Evolutionary conservation across 2,329 filamentous ascomycete genomes (phyloP), one percentile per base, ranked within the genome.

Genomic region (Claviceps paspali): DNA sequence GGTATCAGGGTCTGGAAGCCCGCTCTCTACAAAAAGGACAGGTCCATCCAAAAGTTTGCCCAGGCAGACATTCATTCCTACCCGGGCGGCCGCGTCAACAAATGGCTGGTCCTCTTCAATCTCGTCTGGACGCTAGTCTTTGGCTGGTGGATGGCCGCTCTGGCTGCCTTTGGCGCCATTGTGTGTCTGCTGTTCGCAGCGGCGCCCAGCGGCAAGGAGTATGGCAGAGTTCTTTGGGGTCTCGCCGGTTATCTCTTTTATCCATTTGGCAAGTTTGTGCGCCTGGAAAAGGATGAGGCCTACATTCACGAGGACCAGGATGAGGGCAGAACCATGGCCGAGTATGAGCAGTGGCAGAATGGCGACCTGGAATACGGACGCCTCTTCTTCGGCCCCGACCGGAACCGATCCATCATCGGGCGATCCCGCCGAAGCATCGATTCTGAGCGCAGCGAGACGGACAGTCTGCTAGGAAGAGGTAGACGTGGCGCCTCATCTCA

Each of bases 1-100:
- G 91, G 91, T 67, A 96, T 98, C 54, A 79, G 92, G 55, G 84
- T 98, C 45, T 98, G 91, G 91, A 98, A 98, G 59, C 91, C 91
- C 30, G 92, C 91, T 1, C 60, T 98, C 44, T 98, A 98, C 70
- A 98, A 98, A 62, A 98, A 98, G 60, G 79, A 82, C 49, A 79
- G 91, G 39, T 98, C 91, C 1, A 92, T 98, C 27, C 86, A 96
- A 56, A 91, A 92, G 59, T 93, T 79, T 33, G 91, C 91, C 5
- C 88, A 96, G 61, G 87, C 82, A 11, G 91, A 98, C 56, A 96
- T 98, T 41, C 91, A 98, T 62, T 96, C 88, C 3, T 78, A 84
- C 1, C 91, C 91, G 0, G 91, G 91, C 17, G 82, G 84, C 14
- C 78, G 77, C 48, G 88, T 96, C 44, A 88, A 77, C 59, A 74